A percentile compares a stretch with the other conserved stretches of the same genome.
Evolutionary conservation across 257 asterid genomes (phyloP).

Genomic region (Ilex aquifolium): DNA sequence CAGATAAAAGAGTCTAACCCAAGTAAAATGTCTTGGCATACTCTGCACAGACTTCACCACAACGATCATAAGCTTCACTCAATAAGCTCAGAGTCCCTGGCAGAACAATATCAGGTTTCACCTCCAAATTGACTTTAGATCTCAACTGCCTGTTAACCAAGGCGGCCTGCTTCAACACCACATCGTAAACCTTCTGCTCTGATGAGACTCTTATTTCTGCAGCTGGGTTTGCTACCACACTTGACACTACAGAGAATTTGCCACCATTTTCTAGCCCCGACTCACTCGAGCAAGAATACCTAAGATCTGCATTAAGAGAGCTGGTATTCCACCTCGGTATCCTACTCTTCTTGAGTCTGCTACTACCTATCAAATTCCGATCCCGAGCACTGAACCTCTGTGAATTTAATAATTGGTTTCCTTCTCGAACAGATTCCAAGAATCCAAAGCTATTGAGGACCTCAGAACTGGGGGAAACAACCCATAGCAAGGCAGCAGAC

Average conservation of each 20-base stretch:
- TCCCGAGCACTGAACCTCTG: constrained; percentile 24
- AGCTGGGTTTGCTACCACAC: constrained; percentile 58
- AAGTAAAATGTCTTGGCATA: constrained; percentile 97
- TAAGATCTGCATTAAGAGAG: constrained; percentile 31
- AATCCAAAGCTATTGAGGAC: constrained; percentile 41
- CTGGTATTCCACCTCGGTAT: constrained; percentile 30
- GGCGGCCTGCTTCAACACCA: constrained; percentile 90
- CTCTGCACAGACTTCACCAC: constrained; percentile 93
- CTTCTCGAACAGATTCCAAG: constrained; percentile 48
- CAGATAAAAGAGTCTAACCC: constrained; percentile 11
- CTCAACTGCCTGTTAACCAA: constrained; percentile 55
- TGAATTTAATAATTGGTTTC: constrained; percentile 36
- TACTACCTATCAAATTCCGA: constrained; percentile 25
- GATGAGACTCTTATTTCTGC: constrained; percentile 68
- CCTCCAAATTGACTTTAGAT: constrained; percentile 42
- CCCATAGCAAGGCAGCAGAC: constrained; percentile 77
- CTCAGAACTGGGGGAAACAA: constrained; percentile 61
- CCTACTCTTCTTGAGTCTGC: constrained; percentile 32
- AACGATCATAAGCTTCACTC: constrained; percentile 91
- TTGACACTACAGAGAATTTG: constrained; percentile 39
- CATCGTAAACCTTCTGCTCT: constrained; percentile 92
- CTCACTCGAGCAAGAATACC: constrained; percentile 31
- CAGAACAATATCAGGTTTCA: constrained; percentile 59
- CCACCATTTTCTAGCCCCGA: constrained; percentile 27
- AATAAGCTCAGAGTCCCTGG: constrained; percentile 63